Evolutionary conservation across 805 yeast genomes (phyloP), one percentile per base, ranked within the genome.

Genomic region (Pichia occidentalis): DNA sequence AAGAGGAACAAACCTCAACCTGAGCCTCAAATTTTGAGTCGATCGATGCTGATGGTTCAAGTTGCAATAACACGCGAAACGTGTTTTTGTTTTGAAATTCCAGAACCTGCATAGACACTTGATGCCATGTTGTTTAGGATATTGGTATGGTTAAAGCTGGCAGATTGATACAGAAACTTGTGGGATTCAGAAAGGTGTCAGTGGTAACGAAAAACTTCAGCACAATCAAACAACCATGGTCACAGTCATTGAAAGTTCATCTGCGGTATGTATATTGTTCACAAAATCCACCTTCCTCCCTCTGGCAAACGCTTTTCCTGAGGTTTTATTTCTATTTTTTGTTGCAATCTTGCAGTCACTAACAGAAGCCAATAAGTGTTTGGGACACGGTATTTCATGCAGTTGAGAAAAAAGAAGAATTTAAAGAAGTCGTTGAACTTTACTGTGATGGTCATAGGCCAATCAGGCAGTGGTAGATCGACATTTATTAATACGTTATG

Each of bases 401-500:
- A 57, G 61, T 50, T 77, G 43, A 73, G 85, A 57, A 84, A 84
- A 64, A 76, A 84, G 57, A 85, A 85, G 65, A 81, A 79, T 34
- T 65, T 84, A 60, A 85, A 85, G 61, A 82, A 85, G 61, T 83
- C 87, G 24, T 77, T 85, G 64, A 85, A 84, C 54, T 85, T 87
- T 67, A 81, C 94, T 17, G 58, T 84, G 42, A 80, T 87, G 90
- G 79, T 85, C 26, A 80, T 85, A 39, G 97, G 96, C 29, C 82
- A 84, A 55, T 75, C 80, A 32, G 97, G 97, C 2, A 66, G 78
- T 32, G 96, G 96, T 13, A 74, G 95, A 57, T 82, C 95, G n/a
- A 87, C 95, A 5, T 81, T 87, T 52, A 85, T 88, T 57, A 87
- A 88, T 64, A 82, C 95, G 25, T 68, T 87, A 37, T 87, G 96